Base-by-base conservation (phyloP, 2,329 filamentous ascomycete genomes). In the Penicillium decumbens region DNA sequence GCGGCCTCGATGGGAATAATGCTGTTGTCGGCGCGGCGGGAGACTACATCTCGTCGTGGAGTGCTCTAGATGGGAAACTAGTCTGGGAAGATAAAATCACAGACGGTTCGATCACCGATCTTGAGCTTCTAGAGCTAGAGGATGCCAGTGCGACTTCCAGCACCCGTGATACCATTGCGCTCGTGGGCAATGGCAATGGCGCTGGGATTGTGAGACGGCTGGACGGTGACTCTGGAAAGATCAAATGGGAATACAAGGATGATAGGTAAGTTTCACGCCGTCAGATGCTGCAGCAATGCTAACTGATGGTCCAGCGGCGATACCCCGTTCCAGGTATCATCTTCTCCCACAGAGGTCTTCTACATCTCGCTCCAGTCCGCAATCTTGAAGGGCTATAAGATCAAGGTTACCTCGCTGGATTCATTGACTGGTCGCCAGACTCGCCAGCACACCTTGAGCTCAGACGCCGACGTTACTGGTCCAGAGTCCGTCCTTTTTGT, bases 221-320 rank as follows among this genome's bases (percentile, higher is more conserved):
- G 56, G 82, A 88, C 62, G 88, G 87, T 0, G 76, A 77, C 28
- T 82, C 84, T 38, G 92, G 93, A 24, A 77, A 77, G 33, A 79
- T 87, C 1, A 81, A 87, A 38, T 97, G 93, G 92, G 86, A 89
- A 65, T 84, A 83, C 64, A 80, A 78, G 57, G 85, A 89, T 62
- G 73, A 71, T 41, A 80, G 77, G 78, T 79, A 56, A 25, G 62
- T 45, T 32, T 27, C 12, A 15, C 10, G n/a, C 42, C 25, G 3
- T 10, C 24, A 38, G 15, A 15, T 9, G 33, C 12, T 44, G 18
- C 24, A 29, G 29, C 27, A 42, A 40, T 49, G 44, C 28, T 49
- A 63, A 52, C 58, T 72, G 10, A 43, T 40, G 9, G 29, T 39
- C 25, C 47, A 85, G 79, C 65, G 82, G 82, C 54, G 87, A 91